Evolutionary conservation across 176 grass and related monocot genomes (phyloP), one percentile per base, ranked within the genome.

Genomic region (Pharus latifolius): DNA sequence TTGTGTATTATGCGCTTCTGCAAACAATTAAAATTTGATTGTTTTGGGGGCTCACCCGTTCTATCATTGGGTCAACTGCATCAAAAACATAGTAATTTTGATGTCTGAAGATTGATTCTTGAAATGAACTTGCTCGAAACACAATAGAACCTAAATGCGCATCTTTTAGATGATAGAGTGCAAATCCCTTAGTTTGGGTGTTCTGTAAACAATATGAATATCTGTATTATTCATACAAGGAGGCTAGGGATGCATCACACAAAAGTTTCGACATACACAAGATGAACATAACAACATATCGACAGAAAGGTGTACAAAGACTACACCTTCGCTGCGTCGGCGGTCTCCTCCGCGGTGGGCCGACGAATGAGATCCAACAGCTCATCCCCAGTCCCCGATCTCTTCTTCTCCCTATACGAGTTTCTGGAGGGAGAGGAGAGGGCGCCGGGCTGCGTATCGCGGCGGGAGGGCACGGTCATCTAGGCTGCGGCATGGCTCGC

Each of bases 1-100:
- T 77, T 98, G 90, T 26, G 95, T 91, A 80, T 98, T 98, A 83
- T 98, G 95, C 95, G 94, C 94, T 66, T 90, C 83, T 65, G 95
- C 95, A 78, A 98, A 98, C 46, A 98, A 80, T 72, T 98, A 90
- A 44, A 98, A 67, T 72, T 98, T 98, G 72, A 90, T 88, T 32
- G 95, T 98, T 68, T 90, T 88, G 60, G 95, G n/a, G n/a, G 90
- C 69, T 93, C 94, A 73, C n/a, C n/a, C 95, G 82, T 48, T 98
- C 95, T 67, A 98, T 81, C 87, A 98, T 85, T 4, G 95, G 84
- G 20, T 98, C 95, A 98, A 93, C 95, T 98, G 80, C 48, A 77
- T 29, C 10, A 65, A 73, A 79, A 53, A 5, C 3, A 38, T 9
- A 38, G 4, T 5, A 75, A n/a, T 56, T 48, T 75, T 76, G 18